Base-by-base conservation (phyloP, 2,329 filamentous ascomycete species). In the Pleurostoma richardsiae region DNA sequence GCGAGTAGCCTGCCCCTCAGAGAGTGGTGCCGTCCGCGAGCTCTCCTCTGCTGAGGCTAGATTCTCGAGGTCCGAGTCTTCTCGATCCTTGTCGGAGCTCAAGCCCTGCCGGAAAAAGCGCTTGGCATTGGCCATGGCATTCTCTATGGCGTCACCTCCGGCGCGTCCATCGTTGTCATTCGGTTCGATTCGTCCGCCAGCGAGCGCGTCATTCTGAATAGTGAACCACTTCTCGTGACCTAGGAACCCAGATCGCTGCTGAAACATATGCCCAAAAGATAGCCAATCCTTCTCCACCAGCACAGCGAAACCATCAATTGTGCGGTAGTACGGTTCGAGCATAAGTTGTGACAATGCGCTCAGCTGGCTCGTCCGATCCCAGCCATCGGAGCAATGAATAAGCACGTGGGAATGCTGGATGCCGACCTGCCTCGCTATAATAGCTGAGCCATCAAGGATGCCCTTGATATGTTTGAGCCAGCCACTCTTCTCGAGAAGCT, bases 231-330 rank as follows among this genome's bases (percentile, higher is more conserved):
- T 95, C 54, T 97, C 92, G 54, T 88, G 88, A 59, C 84, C 90
- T 46, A 97, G 70, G 56, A 88, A 87, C 3, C 94, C 94, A 10
- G 88, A 88, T n/a, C 94, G 84, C 58, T 96, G 83, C 46, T 90
- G 83, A 68, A 99, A 99, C 85, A 96, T 96, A 67, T 99, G 92
- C 2, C 94, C 94, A 68, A 96, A 99, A 0, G 92, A 94, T 10
- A 99, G 70, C 89, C 94, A 99, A 61, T 99, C 94, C 64, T 99
- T 99, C 66, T 99, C 94, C 3, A 99, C 79, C 5, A 99, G 72
- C 3, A 95, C 84, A 56, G 97, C 91, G 65, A 97, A 99, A 1
- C 94, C 94, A 56, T 96, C 87, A 43, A 99, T 73, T 0, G 94
- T 97, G 44, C 94, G 83, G 64, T 90, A 99, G 66, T 95, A 96